Evolutionary conservation across 2,329 filamentous ascomycete species (phyloP).

Genomic region (Fusarium buxicola): DNA sequence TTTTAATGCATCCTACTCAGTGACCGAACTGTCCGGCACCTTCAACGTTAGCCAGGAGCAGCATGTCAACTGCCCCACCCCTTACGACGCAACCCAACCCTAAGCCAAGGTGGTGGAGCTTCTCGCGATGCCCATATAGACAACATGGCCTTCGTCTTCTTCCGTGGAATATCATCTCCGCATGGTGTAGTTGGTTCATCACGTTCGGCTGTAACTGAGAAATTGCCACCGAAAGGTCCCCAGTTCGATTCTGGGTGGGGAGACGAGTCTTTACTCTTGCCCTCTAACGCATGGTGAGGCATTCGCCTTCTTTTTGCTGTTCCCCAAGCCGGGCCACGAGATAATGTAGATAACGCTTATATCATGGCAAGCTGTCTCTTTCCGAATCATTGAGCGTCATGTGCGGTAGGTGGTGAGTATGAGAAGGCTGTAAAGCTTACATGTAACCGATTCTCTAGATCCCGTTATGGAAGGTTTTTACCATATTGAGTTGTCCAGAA

Average conservation of each 20-base stretch:
- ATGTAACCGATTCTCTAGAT: too few relatives aligned
- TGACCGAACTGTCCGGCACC: too few relatives aligned
- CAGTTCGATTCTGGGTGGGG: conserved; percentile 21
- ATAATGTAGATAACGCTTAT: too few relatives aligned
- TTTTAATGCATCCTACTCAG: too few relatives aligned
- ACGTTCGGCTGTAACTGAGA: conserved; percentile 19
- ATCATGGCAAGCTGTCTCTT: too few relatives aligned
- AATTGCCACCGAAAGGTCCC: conserved; percentile 23
- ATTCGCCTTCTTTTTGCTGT: not conserved
- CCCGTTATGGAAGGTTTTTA: too few relatives aligned
- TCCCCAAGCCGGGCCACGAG: too few relatives aligned
- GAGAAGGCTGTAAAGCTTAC: too few relatives aligned
- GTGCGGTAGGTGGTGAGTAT: too few relatives aligned
- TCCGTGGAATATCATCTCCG: conserved; percentile 12
- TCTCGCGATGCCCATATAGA: conserved; percentile 4
- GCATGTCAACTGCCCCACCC: not conserved
- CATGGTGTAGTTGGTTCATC: conserved; percentile 22
- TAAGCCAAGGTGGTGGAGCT: not conserved
- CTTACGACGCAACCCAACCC: not conserved
- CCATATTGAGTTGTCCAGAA: too few relatives aligned
- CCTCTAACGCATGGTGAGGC: not conserved
- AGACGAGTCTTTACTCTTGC: conserved; percentile 9
- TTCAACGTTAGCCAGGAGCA: not conserved
- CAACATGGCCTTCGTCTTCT: not conserved
- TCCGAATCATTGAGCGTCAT: too few relatives aligned